Conservation (phyloP, 2,329 filamentous ascomycete species). For the Metarhizium brunneum region DNA sequence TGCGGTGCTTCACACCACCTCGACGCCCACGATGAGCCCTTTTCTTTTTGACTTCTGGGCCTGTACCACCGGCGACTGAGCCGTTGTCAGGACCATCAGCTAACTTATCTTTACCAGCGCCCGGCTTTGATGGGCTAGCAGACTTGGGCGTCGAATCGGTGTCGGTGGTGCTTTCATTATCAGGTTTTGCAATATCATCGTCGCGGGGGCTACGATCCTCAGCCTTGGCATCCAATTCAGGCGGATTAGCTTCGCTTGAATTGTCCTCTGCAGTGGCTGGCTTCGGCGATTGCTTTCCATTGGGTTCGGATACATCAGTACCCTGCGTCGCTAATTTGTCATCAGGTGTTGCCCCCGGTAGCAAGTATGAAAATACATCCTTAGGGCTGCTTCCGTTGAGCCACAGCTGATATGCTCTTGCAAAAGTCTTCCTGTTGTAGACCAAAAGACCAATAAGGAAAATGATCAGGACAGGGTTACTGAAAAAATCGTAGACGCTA, state of each 20-base stretch:
- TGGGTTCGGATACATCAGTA: background rate
- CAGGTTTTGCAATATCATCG: background rate
- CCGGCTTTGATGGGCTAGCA: background rate
- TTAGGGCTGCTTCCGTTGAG: constrained; percentile 20
- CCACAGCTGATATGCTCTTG: constrained; percentile 27
- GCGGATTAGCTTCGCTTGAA: background rate
- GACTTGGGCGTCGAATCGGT: background rate
- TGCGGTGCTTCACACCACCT: constrained; percentile 60
- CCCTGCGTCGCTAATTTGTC: background rate
- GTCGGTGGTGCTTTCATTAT: background rate
- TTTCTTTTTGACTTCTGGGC: constrained; percentile 43
- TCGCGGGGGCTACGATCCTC: too few relatives aligned
- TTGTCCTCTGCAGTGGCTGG: background rate
- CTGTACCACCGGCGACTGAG: background rate
- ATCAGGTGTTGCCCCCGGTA: background rate
- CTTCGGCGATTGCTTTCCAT: background rate
- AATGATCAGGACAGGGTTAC: constrained; percentile 43
- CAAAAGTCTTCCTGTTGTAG: constrained; percentile 36
- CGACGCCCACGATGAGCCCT: constrained; percentile 63
- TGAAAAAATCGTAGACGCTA: constrained; percentile 44
- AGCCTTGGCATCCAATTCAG: background rate
- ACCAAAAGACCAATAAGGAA: constrained; percentile 33
- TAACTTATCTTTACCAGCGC: background rate
- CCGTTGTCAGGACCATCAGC: background rate
- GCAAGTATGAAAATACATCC: constrained; percentile 13